Conservation (phyloP, 2,329 filamentous ascomycete species). For the Daldinia eschscholtzii region DNA sequence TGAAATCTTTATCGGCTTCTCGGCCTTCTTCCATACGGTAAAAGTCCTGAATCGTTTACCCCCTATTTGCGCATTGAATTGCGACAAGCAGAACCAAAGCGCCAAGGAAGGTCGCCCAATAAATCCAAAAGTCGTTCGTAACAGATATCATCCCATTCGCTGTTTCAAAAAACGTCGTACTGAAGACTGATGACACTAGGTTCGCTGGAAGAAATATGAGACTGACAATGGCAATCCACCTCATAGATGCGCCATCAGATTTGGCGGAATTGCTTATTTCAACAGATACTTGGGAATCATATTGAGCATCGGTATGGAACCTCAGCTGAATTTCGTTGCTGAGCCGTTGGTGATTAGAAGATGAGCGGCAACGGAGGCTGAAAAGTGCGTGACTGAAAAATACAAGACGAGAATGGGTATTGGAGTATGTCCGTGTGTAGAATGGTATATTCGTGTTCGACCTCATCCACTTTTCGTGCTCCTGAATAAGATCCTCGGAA, state of each 20-base stretch:
- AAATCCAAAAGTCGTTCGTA: slow-evolving; percentile 23
- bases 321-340: slow-evolving; percentile 22
- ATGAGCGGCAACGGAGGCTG: slow-evolving; percentile 21
- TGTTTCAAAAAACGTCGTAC: slow-evolving; percentile 15
- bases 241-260: slow-evolving; percentile 21
- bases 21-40: neutral
- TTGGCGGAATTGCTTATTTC: slow-evolving; percentile 21
- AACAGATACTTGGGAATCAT: slow-evolving; percentile 19
- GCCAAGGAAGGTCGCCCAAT: slow-evolving; percentile 18
- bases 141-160: slow-evolving; percentile 9
- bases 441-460: neutral
- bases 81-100: slow-evolving; percentile 13
- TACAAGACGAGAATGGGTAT: slow-evolving; percentile 11
- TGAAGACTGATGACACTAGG: slow-evolving; percentile 21
- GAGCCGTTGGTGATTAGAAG: slow-evolving; percentile 18
- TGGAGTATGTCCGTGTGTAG: neutral
- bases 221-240: slow-evolving; percentile 24
- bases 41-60: neutral
- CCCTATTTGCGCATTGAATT: neutral
- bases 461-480: neutral
- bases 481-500: slow-evolving; percentile 6
- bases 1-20: neutral
- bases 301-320: slow-evolving; percentile 20
- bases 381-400: slow-evolving; percentile 20
- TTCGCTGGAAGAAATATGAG: slow-evolving; percentile 25